Percentiles rank a stretch among this genome's conserved stretches.
These are phyloP conservation scores for Trichocomaceae sp. DNA, from an alignment of 2,329 filamentous ascomycete genomes.

Conservation along the genomic window DNA sequence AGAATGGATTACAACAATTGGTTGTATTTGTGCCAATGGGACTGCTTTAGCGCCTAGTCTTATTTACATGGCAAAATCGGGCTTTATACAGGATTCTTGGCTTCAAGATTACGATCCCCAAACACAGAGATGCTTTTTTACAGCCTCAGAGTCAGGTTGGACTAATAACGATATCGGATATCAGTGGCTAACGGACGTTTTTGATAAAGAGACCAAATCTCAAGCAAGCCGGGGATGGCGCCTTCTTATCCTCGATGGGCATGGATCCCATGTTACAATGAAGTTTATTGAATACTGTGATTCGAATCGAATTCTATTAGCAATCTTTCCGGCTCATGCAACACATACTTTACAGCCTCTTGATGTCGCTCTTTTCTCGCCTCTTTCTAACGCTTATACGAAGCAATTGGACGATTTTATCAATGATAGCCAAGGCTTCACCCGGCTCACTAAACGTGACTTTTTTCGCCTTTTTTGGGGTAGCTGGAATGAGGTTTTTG, in stretches of 20 bases:
- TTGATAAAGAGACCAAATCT: background rate
- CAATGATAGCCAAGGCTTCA: background rate
- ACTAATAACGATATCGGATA: background rate
- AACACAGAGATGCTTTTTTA: too few relatives aligned
- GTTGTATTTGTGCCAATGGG: too few relatives aligned
- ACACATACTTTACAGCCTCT: too few relatives aligned
- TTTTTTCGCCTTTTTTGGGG: background rate
- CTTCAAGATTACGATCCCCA: constrained; percentile 13
- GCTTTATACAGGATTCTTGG: constrained; percentile 17
- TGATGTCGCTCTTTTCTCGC: too few relatives aligned
- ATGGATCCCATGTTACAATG: background rate
- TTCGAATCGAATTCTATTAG: too few relatives aligned
- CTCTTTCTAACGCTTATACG: too few relatives aligned
- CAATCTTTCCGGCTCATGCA: too few relatives aligned
- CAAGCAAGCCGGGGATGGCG: background rate
- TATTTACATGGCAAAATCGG: constrained; percentile 18
- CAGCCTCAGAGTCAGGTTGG: background rate
- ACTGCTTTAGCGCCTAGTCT: constrained; percentile 10
- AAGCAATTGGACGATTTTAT: constrained; percentile 1
- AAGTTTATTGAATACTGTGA: too few relatives aligned
- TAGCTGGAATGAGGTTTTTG: too few relatives aligned
- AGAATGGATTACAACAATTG: too few relatives aligned
- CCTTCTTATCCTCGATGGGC: background rate
- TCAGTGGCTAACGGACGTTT: background rate
- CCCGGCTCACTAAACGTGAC: background rate